Conservation (phyloP, 2,329 filamentous ascomycete species). For the Trichothecium roseum region DNA sequence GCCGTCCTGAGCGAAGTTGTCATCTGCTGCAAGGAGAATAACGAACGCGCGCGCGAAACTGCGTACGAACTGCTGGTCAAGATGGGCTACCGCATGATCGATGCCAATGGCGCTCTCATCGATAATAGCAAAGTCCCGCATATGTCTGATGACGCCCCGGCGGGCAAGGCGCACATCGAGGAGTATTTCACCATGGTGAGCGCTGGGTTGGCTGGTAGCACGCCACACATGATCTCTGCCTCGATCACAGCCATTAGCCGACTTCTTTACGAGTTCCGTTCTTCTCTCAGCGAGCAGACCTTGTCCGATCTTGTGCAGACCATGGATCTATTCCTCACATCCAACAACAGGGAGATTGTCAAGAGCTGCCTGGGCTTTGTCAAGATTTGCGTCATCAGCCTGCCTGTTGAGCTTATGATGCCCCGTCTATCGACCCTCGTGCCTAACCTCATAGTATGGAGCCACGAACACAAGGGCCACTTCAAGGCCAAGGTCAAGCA, state of each 20-base stretch:
- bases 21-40: conserved; percentile 93
- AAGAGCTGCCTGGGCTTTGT: conserved; percentile 91
- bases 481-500: conserved; percentile 98
- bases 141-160: conserved; percentile 72
- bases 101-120: conserved; percentile 59
- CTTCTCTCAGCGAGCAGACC: conserved; percentile 55
- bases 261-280: conserved; percentile 86
- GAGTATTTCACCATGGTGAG: conserved; percentile 99
- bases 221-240: conserved; percentile 94
- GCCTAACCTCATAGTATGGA: conserved; percentile 90
- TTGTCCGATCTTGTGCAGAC: conserved; percentile 82
- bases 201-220: conserved; percentile 82
- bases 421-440: conserved; percentile 69
- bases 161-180: conserved; percentile 72
- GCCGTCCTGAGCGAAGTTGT: conserved; percentile 88
- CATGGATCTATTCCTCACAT: conserved; percentile 91
- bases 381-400: conserved; percentile 84
- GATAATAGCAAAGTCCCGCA: conserved; percentile 78
- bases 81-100: conserved; percentile 71
- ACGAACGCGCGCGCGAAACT: conserved; percentile 81
- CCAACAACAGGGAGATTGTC: conserved; percentile 94
- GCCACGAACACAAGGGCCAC: conserved; percentile 94
- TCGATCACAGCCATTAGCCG: conserved; percentile 91
- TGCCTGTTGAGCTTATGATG: conserved; percentile 70
- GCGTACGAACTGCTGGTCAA: conserved; percentile 85